These are phyloP conservation scores for Lactarius tabidus DNA, from an alignment of 768 basidiomycete genomes.

Conservation along the genomic window DNA sequence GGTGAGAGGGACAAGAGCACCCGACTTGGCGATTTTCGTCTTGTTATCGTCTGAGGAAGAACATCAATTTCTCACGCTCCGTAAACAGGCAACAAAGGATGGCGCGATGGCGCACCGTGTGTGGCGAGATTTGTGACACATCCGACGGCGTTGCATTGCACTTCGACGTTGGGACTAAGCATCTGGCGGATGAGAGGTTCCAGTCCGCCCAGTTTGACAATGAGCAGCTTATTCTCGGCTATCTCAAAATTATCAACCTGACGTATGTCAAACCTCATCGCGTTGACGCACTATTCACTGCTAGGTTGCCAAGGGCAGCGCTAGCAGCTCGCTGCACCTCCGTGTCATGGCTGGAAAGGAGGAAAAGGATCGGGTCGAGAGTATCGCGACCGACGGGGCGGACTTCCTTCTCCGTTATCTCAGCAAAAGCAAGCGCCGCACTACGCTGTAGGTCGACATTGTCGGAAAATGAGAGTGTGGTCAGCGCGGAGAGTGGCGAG, in stretches of 20 bases:
- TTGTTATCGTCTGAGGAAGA: constrained; percentile 87
- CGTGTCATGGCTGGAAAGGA: constrained; percentile 95
- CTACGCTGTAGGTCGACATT: constrained; percentile 98
- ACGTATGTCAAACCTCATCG: not conserved
- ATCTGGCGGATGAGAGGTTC: constrained; percentile 98
- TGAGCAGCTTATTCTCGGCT: constrained; percentile 99
- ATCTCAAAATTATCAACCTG: constrained; percentile 15
- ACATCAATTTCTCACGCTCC: constrained; percentile 3
- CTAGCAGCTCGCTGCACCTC: constrained; percentile 98
- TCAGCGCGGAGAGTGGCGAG: constrained; percentile 85
- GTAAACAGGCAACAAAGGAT: constrained; percentile 3
- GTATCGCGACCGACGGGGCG: constrained; percentile 95
- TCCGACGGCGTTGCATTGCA: constrained; percentile 99
- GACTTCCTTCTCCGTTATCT: constrained; percentile 99
- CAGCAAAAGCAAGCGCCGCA: constrained; percentile 96
- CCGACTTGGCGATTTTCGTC: constrained; percentile 99
- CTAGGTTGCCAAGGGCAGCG: constrained; percentile 95
- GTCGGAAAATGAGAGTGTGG: constrained; percentile 96
- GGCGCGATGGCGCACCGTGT: constrained; percentile 60
- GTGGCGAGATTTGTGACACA: constrained; percentile 99
- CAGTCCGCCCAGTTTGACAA: constrained; percentile 94
- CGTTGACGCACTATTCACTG: constrained; percentile 83
- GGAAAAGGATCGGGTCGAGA: constrained; percentile 95
- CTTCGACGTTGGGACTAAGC: constrained; percentile 98
- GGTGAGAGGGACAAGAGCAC: constrained; percentile 95